A percentile compares a stretch with the other conserved stretches of the same genome.
Conservation (phyloP, 192 early-diverging fungal genomes). For the Coemansia sp. region DNA sequence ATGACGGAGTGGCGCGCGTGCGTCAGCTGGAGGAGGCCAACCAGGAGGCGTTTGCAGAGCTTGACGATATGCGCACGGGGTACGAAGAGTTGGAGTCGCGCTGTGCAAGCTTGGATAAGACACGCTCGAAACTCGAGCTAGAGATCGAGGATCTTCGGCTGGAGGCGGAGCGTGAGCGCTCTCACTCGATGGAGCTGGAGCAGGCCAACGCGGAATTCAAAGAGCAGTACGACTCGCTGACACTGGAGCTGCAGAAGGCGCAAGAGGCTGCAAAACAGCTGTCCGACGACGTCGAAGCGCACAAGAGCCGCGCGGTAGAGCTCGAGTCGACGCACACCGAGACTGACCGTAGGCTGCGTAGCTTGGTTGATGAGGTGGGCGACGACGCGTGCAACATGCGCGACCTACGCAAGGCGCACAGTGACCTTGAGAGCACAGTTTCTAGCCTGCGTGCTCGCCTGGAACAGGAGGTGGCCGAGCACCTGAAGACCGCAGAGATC, state of each 20-base stretch:
- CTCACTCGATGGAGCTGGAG: slow-evolving; percentile 58
- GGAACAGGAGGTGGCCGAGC: slow-evolving; percentile 63
- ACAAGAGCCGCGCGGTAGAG: slow-evolving; percentile 17
- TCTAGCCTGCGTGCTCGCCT: slow-evolving; percentile 63
- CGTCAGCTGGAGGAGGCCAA: slow-evolving; percentile 60
- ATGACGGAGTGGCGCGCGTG: slow-evolving; percentile 58
- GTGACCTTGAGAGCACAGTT: slow-evolving; percentile 61
- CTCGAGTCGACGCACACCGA: slow-evolving; percentile 30
- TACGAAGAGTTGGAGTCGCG: slow-evolving; percentile 63
- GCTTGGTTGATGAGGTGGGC: slow-evolving; percentile 61
- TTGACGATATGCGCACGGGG: slow-evolving; percentile 65
- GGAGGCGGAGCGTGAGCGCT: slow-evolving; percentile 68
- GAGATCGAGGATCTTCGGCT: slow-evolving; percentile 77
- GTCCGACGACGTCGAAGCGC: slow-evolving; percentile 12
- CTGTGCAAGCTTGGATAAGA: slow-evolving; percentile 67
- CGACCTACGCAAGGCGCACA: slow-evolving; percentile 68
- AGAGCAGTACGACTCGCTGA: slow-evolving; percentile 57
- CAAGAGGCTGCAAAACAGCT: slow-evolving; percentile 9
- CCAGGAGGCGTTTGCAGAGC: slow-evolving; percentile 59
- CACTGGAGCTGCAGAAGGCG: slow-evolving; percentile 14
- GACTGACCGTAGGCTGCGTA: slow-evolving; percentile 56
- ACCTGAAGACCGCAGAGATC: slow-evolving; percentile 64
- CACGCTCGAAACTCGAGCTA: slow-evolving; percentile 61
- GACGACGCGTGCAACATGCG: slow-evolving; percentile 73
- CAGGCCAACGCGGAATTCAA: slow-evolving; percentile 56